Conservation (phyloP, 192 early-diverging fungal species). For the Linnemannia zychae region DNA sequence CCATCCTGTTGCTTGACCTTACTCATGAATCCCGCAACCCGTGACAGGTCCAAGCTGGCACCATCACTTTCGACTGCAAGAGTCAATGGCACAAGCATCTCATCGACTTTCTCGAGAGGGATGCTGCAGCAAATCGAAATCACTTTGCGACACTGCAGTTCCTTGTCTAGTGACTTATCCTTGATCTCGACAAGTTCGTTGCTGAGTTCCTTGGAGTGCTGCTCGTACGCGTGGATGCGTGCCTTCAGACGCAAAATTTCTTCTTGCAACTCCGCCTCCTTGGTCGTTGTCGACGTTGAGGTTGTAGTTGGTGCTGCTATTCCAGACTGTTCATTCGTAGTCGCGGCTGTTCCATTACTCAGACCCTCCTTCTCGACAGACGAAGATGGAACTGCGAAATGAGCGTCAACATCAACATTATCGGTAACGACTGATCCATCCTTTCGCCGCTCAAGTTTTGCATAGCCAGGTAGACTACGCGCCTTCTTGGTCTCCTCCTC, state of each 20-base stretch:
- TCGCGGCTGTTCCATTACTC: not conserved
- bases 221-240: conserved; percentile 53
- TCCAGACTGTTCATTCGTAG: not conserved
- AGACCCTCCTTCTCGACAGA: not conserved
- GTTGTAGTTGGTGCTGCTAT: not conserved
- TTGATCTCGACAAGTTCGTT: conserved; percentile 70
- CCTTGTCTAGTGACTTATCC: conserved; percentile 70
- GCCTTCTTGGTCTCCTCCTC: conserved; percentile 61
- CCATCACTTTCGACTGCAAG: conserved; percentile 85
- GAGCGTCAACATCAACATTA: not conserved
- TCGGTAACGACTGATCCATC: conserved; percentile 7
- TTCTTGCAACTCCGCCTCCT: not conserved
- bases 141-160: conserved; percentile 85
- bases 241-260: conserved; percentile 50
- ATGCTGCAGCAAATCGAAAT: conserved; percentile 91
- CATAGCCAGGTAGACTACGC: conserved; percentile 52
- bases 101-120: conserved; percentile 81
- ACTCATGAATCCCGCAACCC: conserved; percentile 66
- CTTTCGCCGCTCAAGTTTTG: conserved; percentile 14
- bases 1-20: conserved; percentile 53
- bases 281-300: not conserved
- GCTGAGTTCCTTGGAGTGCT: conserved; percentile 60
- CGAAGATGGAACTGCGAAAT: not conserved
- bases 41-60: conserved; percentile 60
- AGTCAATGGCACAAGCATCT: conserved; percentile 80